Evolutionary conservation across 2,329 filamentous ascomycete species (phyloP), one percentile per base, ranked within the genome.

Genomic region (Lecanicillium sp.): DNA sequence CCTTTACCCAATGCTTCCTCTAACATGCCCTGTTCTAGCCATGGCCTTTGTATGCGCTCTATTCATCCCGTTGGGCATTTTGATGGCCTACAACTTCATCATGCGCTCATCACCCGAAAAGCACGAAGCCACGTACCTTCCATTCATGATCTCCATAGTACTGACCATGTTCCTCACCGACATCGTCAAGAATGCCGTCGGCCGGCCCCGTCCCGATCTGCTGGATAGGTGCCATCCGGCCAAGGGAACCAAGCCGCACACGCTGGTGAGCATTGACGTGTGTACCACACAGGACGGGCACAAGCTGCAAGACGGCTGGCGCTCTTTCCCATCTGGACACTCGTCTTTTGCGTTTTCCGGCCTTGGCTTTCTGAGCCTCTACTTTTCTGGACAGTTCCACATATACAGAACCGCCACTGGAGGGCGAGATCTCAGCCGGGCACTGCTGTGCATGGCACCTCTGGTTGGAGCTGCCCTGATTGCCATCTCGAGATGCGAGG

Each of bases 141-240:
- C 87, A 17, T 79, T 96, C 44, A 66, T 81, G 36, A 87, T 90
- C 52, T 77, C 81, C 46, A 62, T 97, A 18, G 70, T 87, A 49
- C 71, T 95, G 36, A 83, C 87, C 1, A 75, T 79, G 5, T 84
- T 96, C 58, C 68, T 97, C 31, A 97, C 92, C 32, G 89, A 97
- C 57, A 66, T 90, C 19, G 72, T 97, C 55, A 98, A 98, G 63
- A 95, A 94, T 56, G 75, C 84, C 9, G 84, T 90, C 18, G 87
- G 87, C 8, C 68, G 87, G 10, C 87, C 88, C 13, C 65, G 75
- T 5, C 75, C 75, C 0, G 75, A 79, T 47, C 56, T 79, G 4
- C 55, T 79, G 18, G 79, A 83, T n/a, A 80, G 92, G 28, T 98
- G 92, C 63, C 81, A 84, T 47, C 89, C 92, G 1, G 64, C 52